phyloP scores from a whole-genome alignment of 2,329 filamentous ascomycete species.

The Penicillium sp. region DNA sequence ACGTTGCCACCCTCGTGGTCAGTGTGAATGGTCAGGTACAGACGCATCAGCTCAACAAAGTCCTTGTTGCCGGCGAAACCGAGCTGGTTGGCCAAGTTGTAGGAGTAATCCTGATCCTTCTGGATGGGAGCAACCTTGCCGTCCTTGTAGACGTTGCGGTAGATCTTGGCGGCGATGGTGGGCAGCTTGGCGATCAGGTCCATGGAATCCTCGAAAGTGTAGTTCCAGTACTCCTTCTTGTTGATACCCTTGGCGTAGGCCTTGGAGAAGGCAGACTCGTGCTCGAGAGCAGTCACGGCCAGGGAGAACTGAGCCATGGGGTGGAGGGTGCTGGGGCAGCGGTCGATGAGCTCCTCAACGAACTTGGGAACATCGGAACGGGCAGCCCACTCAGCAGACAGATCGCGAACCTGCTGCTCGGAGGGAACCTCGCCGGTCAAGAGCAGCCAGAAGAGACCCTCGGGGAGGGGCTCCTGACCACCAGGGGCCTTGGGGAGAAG shows the following conservation, averaged over 20 bases:
- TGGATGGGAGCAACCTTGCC: constrained; percentile 94
- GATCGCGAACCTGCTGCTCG: constrained; percentile 96
- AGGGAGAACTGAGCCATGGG: constrained; percentile 99
- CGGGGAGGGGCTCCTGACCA: constrained; percentile 93
- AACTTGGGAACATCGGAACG: constrained; percentile 96
- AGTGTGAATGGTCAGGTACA: constrained; percentile 99
- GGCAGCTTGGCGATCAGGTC: constrained; percentile 99
- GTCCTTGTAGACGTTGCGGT: constrained; percentile 99
- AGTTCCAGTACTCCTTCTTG: constrained; percentile 99
- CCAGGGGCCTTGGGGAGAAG: constrained; percentile 95
- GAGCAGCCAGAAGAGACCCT: constrained; percentile 99
- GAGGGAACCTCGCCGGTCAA: constrained; percentile 95
- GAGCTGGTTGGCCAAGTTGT: constrained; percentile 99
- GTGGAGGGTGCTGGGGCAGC: constrained; percentile 97
- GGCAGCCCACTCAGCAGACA: constrained; percentile 98
- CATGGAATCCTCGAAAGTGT: constrained; percentile 99
- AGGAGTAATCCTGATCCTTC: constrained; percentile 99
- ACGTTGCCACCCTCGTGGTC: constrained; percentile 99
- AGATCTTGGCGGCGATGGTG: constrained; percentile 96
- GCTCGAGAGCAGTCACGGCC: constrained; percentile 95
- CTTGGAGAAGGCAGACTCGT: constrained; percentile 96
- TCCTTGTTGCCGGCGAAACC: constrained; percentile 92
- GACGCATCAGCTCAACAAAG: constrained; percentile 96
- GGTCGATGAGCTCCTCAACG: constrained; percentile 98
- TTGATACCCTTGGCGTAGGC: constrained; percentile 98